phyloP scores from a whole-genome alignment of 1,284 basidiomycete species.

The Spongispora temasekensis region DNA sequence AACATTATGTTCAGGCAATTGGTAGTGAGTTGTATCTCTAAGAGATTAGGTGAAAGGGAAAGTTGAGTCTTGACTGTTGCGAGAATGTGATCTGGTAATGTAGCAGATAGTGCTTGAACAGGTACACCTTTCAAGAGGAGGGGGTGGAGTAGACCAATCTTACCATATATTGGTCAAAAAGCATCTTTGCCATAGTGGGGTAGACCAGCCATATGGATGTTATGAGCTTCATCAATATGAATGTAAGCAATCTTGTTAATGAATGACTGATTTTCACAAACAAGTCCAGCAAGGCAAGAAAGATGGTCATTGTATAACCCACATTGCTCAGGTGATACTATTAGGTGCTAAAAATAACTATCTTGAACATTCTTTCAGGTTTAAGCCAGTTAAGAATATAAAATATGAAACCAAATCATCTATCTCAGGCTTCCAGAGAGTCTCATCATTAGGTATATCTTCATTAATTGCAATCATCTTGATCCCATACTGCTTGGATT shows the following conservation, averaged over 20 bases:
- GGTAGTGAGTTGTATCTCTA: neutral
- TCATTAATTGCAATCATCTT: neutral
- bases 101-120: constrained; percentile 5
- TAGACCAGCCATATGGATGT: constrained; percentile 8
- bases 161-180: constrained; percentile 6
- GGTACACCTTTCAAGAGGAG: neutral
- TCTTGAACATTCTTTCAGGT: neutral
- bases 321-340: constrained; percentile 11
- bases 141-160: neutral
- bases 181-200: constrained; percentile 1
- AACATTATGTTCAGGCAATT: constrained; percentile 12
- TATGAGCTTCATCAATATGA: constrained; percentile 12
- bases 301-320: constrained; percentile 6
- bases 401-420: neutral
- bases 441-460: neutral
- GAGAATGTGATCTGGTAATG: neutral
- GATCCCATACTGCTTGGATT: neutral
- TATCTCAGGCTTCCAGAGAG: neutral
- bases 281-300: neutral
- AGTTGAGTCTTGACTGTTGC: neutral
- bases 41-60: neutral
- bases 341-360: constrained; percentile 2
- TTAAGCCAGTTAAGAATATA: neutral
- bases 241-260: neutral
- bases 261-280: constrained; percentile 1